A percentile compares a stretch with the other conserved stretches of the same genome.
These are phyloP conservation scores for Amylocarpus encephaloides DNA, from an alignment of 2,329 filamentous ascomycete genomes.

Conservation along the genomic window DNA sequence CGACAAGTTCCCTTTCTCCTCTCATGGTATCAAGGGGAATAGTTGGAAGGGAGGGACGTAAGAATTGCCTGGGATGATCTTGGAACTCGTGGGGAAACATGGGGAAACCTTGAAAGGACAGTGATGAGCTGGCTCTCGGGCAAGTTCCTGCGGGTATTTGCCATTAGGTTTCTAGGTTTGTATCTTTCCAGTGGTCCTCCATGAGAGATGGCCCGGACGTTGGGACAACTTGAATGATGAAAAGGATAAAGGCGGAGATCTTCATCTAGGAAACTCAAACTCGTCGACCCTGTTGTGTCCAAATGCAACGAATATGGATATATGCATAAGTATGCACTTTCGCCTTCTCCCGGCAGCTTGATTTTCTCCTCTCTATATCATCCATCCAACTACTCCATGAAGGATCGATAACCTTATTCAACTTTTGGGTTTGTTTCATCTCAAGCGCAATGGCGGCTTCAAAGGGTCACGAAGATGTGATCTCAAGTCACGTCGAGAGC, in stretches of 20 bases:
- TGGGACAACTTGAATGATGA: background rate
- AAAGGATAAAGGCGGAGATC: background rate
- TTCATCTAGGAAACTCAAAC: background rate
- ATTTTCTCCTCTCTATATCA: conserved; percentile 1
- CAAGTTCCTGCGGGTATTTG: no score
- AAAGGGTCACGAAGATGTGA: conserved; percentile 6
- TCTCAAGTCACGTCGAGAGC: conserved; percentile 11
- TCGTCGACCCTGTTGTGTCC: background rate
- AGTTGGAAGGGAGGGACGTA: background rate
- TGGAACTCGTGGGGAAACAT: background rate
- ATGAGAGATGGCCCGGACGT: no score
- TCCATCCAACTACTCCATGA: background rate
- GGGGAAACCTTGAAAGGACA: background rate
- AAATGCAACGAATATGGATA: background rate
- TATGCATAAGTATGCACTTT: conserved; percentile 5
- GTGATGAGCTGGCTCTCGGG: no score
- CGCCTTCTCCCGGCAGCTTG: background rate
- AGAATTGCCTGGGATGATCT: background rate
- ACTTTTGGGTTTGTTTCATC: background rate
- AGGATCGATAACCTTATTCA: background rate
- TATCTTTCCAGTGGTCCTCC: no score
- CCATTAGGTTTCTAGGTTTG: no score
- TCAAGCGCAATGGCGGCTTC: background rate
- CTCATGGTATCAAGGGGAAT: no score
- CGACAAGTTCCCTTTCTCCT: background rate